Percentiles rank a stretch among this genome's conserved stretches.
phyloP scores from a whole-genome alignment of 495 filamentous ascomycete genomes.

The Penicillium arizonense region DNA sequence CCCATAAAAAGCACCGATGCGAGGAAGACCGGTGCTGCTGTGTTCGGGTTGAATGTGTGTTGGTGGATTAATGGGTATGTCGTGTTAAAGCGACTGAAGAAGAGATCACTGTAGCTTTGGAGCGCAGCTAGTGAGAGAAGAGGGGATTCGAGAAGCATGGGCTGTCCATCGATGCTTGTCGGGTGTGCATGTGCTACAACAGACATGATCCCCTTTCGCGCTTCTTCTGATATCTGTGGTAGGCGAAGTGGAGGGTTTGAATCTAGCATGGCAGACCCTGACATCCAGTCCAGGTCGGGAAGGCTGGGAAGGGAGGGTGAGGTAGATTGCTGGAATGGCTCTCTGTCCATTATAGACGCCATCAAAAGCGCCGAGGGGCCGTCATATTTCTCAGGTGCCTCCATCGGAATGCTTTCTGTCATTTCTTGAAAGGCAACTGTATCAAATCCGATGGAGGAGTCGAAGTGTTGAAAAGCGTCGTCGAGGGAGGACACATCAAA shows the following conservation, averaged over 20 bases:
- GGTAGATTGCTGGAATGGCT: neutral
- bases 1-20: conserved; percentile 51
- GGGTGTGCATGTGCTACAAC: conserved; percentile 44
- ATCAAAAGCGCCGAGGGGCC: conserved; percentile 21
- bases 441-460: conserved; percentile 27
- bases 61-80: conserved; percentile 54
- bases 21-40: conserved; percentile 46
- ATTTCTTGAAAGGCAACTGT: conserved; percentile 19
- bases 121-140: conserved; percentile 45
- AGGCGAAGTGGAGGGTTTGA: conserved; percentile 7
- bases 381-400: conserved; percentile 12
- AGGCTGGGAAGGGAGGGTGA: conserved; percentile 6
- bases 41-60: conserved; percentile 48
- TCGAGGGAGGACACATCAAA: conserved; percentile 45
- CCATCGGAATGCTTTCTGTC: conserved; percentile 1
- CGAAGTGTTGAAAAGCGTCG: conserved; percentile 34
- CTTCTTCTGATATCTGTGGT: conserved; percentile 27
- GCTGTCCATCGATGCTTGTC: conserved; percentile 36
- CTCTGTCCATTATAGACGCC: conserved; percentile 15
- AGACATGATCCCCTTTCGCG: conserved; percentile 39
- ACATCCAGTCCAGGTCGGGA: conserved; percentile 36
- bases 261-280: conserved; percentile 16
- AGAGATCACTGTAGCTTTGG: conserved; percentile 53
- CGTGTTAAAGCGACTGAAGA: conserved; percentile 54
- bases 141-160: conserved; percentile 42